A percentile compares a stretch with the other conserved stretches of the same genome.
Evolutionary conservation across 495 filamentous ascomycete species (phyloP).

Genomic region (Trichoderma parareesei): DNA sequence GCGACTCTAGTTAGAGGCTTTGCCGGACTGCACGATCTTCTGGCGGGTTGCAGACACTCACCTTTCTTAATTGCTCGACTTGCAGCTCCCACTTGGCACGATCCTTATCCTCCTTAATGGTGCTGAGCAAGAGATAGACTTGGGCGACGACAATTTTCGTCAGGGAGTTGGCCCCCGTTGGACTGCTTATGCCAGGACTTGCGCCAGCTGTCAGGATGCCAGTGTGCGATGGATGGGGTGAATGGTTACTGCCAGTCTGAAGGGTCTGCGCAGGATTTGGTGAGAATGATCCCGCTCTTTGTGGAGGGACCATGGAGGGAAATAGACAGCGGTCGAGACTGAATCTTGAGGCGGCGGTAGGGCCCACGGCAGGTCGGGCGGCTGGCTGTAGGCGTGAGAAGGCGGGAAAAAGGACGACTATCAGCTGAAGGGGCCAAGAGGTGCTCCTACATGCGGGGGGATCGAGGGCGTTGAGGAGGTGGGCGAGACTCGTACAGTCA

Average conservation of each 20-base stretch:
- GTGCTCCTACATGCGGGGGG: constrained; percentile 1
- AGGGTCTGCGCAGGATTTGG: constrained; percentile 45
- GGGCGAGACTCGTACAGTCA: neutral
- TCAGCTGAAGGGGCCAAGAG: neutral
- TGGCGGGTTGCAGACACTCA: constrained; percentile 31
- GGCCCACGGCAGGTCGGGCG: neutral
- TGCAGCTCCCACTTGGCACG: constrained; percentile 91
- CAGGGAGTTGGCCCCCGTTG: constrained; percentile 51
- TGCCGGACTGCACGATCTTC: neutral
- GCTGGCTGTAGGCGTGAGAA: neutral
- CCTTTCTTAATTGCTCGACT: constrained; percentile 83
- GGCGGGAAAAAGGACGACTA: neutral
- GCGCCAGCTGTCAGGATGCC: constrained; percentile 47
- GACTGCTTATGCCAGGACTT: constrained; percentile 60
- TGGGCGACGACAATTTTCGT: constrained; percentile 90
- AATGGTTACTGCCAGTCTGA: constrained; percentile 39
- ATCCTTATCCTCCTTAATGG: constrained; percentile 85
- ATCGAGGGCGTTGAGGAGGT: neutral
- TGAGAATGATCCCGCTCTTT: constrained; percentile 45
- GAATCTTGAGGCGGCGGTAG: neutral
- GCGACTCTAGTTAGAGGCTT: neutral
- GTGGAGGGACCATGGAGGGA: constrained; percentile 30
- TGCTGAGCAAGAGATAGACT: constrained; percentile 86
- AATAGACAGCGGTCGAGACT: neutral
- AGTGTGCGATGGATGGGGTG: constrained; percentile 44